Base-by-base conservation (phyloP, 2,329 filamentous ascomycete species). In the Aspergillus awamori region DNA sequence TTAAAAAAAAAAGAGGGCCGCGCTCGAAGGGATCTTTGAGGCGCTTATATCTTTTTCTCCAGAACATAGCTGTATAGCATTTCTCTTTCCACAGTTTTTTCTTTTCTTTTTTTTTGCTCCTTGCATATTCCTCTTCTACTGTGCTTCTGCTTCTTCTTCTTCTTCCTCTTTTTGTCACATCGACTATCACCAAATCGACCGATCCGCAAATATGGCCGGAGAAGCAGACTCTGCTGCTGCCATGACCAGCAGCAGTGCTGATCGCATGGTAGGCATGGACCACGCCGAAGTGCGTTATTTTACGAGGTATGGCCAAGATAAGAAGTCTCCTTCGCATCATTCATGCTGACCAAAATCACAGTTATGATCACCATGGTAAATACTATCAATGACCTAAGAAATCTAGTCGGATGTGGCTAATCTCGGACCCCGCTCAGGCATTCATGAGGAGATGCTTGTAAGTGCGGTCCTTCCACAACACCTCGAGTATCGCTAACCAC, bases 251-350 rank as follows among this genome's bases (percentile, higher is more conserved):
- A 79, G 76, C 71, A 80, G 77, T 59, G 80, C 79, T 63, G 80
- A 82, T 66, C 75, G 78, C 63, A 80, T 82, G 79, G 78, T 78
- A 36, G 80, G 79, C 70, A 89, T 97, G 86, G 90, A 91, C 77
- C 93, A 97, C 82, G 95, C 93, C 67, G 95, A 99, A 84, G 93
- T 96, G 79, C 95, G 98, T 80, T 99, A 98, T 84, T 98, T 98
- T 84, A 98, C 97, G 83, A 97, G 93, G 93, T 96, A 81, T 67
- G 76, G 60, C 1, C 2, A 26, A 53, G 55, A 24, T 26, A 20
- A 43, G 8, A 43, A 17, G 8, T 28, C 26, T n/a, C 51, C 17
- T 33, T 8, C 62, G 51, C 59, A 57, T 43, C 60, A 53, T 54
- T 53, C 15, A 57, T 62, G 54, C 67, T 72, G 60, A 70, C 67